Percentiles rank a stretch among this genome's conserved stretches.
phyloP scores from a whole-genome alignment of 441 rosid genomes.

The Francoa sonchifolia region DNA sequence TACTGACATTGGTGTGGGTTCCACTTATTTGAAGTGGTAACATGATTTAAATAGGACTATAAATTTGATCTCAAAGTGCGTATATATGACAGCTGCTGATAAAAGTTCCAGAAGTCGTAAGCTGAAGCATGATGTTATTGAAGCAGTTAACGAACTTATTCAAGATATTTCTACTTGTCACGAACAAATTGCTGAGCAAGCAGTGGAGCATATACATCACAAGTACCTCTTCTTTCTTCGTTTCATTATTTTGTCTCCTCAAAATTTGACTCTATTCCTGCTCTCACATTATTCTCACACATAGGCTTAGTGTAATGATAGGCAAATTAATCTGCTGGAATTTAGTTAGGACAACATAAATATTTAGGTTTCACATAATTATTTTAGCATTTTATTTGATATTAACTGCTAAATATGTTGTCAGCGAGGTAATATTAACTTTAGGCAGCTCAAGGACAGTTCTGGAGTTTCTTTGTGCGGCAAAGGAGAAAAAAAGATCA shows the following conservation, averaged over 20 bases:
- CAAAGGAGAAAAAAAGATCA: conserved; percentile 90
- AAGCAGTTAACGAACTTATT: conserved; percentile 91
- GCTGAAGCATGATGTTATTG: conserved; percentile 92
- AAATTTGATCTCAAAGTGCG: no score
- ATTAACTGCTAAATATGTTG: conserved; percentile 12
- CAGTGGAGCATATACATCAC: conserved; percentile 98
- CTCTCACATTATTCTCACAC: background rate
- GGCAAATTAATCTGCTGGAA: no score
- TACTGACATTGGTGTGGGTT: no score
- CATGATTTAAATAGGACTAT: no score
- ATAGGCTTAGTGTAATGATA: no score
- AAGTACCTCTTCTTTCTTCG: conserved; percentile 46
- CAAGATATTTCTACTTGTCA: conserved; percentile 78
- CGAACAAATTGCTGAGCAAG: conserved; percentile 97
- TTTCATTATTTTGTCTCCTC: conserved; percentile 4
- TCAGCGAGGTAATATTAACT: conserved; percentile 95
- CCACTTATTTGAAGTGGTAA: no score
- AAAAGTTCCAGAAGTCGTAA: conserved; percentile 73
- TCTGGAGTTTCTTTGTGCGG: conserved; percentile 86
- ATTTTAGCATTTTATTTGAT: conserved; percentile 8
- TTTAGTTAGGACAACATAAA: no score
- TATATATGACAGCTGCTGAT: conserved; percentile 96
- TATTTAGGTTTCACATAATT: background rate
- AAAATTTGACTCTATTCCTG: conserved; percentile 2
- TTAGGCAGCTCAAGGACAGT: conserved; percentile 95